A percentile compares a stretch with the other conserved stretches of the same genome.
Evolutionary conservation across 441 rosid genomes (phyloP).

Genomic region (Populus hybrid): DNA sequence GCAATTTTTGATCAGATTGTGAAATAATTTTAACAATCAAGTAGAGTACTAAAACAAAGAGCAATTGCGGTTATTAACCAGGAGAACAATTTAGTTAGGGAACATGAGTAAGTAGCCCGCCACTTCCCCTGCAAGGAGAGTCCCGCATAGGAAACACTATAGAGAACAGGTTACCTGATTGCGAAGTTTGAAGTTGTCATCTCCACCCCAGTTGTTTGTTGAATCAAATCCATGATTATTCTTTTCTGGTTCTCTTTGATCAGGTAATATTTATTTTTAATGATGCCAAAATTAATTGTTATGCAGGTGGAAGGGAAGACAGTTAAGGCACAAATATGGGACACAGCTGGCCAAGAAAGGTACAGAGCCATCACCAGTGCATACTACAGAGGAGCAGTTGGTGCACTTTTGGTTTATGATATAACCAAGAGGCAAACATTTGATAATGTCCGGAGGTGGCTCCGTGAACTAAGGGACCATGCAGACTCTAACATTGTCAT

Average conservation of each 20-base stretch:
- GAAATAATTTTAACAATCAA: not conserved
- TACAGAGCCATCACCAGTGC: slow-evolving; percentile 97
- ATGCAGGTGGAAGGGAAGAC: slow-evolving; percentile 85
- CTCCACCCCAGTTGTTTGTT: not conserved
- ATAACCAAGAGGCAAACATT: slow-evolving; percentile 93
- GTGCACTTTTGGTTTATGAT: slow-evolving; percentile 90
- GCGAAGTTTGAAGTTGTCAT: not conserved
- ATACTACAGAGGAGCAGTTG: slow-evolving; percentile 95
- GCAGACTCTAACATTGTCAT: slow-evolving; percentile 95
- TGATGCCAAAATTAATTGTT: not conserved
- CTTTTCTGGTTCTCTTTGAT: not conserved
- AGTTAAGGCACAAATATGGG: slow-evolving; percentile 97
- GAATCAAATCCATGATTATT: not conserved
- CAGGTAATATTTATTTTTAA: not conserved
- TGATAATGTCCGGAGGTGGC: slow-evolving; percentile 77
- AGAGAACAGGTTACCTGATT: not conserved
- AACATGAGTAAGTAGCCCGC: not conserved
- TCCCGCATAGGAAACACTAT: not conserved
- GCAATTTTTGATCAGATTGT: not conserved
- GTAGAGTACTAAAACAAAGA: not conserved
- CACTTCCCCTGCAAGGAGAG: not conserved
- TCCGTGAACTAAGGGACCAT: slow-evolving; percentile 82
- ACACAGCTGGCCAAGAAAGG: slow-evolving; percentile 94
- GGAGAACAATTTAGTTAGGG: not conserved
- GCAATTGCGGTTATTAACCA: not conserved